Conservation (phyloP, 1,139 yeast species). For the Hemisphaericaspora xylofermentans region DNA sequence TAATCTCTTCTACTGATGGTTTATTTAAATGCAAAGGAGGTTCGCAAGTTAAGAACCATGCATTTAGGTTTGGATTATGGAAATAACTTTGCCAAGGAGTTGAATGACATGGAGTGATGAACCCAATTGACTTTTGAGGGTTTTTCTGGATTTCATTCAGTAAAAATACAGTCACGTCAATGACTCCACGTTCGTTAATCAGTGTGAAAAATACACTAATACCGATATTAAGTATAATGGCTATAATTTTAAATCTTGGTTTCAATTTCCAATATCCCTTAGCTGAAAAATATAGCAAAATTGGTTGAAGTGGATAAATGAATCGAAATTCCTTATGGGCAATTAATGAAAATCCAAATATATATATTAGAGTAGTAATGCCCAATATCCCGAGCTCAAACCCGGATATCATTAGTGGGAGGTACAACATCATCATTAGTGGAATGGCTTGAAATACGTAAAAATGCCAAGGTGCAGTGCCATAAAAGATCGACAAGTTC, state of each 20-base stretch:
- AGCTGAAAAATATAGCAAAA: slow-evolving; percentile 26
- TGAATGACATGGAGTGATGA: slow-evolving; percentile 93
- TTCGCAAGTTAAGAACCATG: slow-evolving; percentile 87
- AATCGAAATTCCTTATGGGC: slow-evolving; percentile 91
- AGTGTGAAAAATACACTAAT: slow-evolving; percentile 56
- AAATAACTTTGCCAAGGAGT: slow-evolving; percentile 93
- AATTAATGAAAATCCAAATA: slow-evolving; percentile 56
- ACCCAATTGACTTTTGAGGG: slow-evolving; percentile 57
- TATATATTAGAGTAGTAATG: slow-evolving; percentile 82
- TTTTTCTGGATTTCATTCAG: slow-evolving; percentile 30
- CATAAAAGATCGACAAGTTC: slow-evolving; percentile 80
- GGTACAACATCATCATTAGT: slow-evolving; percentile 59
- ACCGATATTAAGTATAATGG: slow-evolving; percentile 37
- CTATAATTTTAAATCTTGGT: slow-evolving; percentile 6
- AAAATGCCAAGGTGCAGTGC: slow-evolving; percentile 82
- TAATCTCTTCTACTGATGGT: slow-evolving; percentile 26
- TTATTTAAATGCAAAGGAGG: slow-evolving; percentile 65
- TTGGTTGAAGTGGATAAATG: slow-evolving; percentile 82
- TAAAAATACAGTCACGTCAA: slow-evolving; percentile 60
- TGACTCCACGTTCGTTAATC: slow-evolving; percentile 82
- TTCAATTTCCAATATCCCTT: slow-evolving; percentile 10
- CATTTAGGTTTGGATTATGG: slow-evolving; percentile 50
- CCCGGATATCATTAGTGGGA: slow-evolving; percentile 50
- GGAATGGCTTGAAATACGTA: slow-evolving; percentile 84
- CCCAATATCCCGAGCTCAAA: slow-evolving; percentile 56